These are phyloP conservation scores for Pythium sukuiense DNA, from an alignment of 352 stramenopile genomes.

Conservation along the genomic window DNA sequence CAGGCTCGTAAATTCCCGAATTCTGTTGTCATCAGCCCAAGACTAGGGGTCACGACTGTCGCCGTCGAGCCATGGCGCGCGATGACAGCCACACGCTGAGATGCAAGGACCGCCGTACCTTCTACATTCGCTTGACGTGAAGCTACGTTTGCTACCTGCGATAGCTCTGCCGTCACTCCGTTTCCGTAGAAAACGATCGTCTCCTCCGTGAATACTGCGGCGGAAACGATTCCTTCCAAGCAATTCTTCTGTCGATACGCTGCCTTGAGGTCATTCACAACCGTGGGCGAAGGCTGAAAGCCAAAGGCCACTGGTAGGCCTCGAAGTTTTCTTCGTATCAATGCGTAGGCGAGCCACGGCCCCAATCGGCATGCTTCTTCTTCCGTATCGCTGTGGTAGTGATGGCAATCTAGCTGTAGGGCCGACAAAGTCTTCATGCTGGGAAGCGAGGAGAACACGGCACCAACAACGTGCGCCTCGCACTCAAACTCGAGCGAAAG, in stretches of 20 bases:
- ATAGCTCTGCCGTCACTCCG: background rate
- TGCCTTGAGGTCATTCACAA: background rate
- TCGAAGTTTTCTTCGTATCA: background rate
- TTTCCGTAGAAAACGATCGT: background rate
- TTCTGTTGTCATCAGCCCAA: background rate
- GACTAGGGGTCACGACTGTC: background rate
- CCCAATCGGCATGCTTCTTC: background rate
- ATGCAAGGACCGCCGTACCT: background rate
- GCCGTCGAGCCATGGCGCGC: background rate
- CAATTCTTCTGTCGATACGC: background rate
- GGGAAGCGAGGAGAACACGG: background rate
- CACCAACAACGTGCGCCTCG: background rate
- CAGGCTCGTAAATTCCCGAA: background rate
- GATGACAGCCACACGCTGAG: constrained; percentile 1
- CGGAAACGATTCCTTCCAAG: background rate
- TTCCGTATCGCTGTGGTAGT: background rate
- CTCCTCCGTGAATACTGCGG: background rate
- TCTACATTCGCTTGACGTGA: background rate
- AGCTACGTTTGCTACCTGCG: background rate
- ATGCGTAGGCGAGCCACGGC: constrained; percentile 1
- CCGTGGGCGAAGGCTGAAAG: background rate
- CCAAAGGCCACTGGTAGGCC: background rate
- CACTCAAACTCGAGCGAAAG: background rate
- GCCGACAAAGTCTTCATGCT: background rate
- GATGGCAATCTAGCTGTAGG: background rate